Conservation (phyloP, 495 filamentous ascomycete genomes). For the Trichoderma erinaceum region DNA sequence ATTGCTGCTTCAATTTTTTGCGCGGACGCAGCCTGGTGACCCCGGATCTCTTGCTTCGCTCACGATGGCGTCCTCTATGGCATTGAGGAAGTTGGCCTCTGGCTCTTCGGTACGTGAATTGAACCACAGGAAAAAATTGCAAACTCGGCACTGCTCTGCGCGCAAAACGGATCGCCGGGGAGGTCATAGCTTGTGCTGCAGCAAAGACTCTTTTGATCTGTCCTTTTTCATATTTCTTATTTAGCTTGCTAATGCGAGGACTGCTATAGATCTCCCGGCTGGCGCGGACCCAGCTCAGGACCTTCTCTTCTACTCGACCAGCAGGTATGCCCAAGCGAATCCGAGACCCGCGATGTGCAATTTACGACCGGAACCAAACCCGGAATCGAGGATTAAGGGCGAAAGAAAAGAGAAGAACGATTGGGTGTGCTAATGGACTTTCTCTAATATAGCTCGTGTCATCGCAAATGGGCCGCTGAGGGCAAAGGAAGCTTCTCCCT, state of each 20-base stretch:
- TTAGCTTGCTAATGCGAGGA: not conserved
- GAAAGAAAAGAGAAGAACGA: not conserved
- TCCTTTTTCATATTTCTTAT: not conserved
- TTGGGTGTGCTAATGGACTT: not conserved
- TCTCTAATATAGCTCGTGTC: slow-evolving; percentile 49
- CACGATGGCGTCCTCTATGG: slow-evolving; percentile 49
- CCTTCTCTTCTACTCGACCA: slow-evolving; percentile 80
- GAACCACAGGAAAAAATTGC: not conserved
- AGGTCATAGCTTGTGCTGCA: slow-evolving; percentile 3
- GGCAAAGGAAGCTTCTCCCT: slow-evolving; percentile 83
- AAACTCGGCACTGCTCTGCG: not conserved
- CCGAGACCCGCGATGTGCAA: not conserved
- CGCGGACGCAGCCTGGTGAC: slow-evolving; percentile 1
- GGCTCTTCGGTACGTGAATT: slow-evolving; percentile 38
- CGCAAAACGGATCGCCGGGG: slow-evolving; percentile 22
- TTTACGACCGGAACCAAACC: slow-evolving; percentile 10
- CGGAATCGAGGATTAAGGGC: not conserved
- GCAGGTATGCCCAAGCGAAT: slow-evolving; percentile 53
- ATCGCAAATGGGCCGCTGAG: slow-evolving; percentile 77
- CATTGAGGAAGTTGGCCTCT: slow-evolving; percentile 41
- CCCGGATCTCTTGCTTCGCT: slow-evolving; percentile 5
- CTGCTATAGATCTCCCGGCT: slow-evolving; percentile 42
- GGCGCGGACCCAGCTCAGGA: slow-evolving; percentile 50
- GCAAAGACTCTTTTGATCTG: not conserved
- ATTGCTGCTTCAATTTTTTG: slow-evolving; percentile 7